Evolutionary conservation across 176 grass and related monocot genomes (phyloP), one percentile per base, ranked within the genome.

Genomic region (Cenchrus purpureus): DNA sequence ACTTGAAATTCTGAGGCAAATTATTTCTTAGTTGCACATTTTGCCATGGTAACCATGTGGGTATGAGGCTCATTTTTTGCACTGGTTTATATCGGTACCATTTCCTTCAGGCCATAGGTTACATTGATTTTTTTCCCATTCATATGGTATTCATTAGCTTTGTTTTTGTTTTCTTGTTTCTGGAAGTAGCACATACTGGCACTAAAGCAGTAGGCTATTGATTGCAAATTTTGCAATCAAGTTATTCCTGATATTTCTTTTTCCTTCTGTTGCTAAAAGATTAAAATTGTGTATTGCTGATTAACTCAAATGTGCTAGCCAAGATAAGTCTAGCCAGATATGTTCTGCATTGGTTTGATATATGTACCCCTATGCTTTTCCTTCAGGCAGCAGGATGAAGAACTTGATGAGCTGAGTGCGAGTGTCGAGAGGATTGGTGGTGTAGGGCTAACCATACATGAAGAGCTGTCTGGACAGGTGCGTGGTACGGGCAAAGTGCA

Each of bases 401-500:
- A 98, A 74, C 91, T 98, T 63, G 93, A 98, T 72, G 96, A 98
- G 78, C 91, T 98, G 42, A 95, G 97, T 83, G 88, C 76, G 65
- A 98, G 91, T 65, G 87, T 98, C 56, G 76, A 87, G 76, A 95
- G 91, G 78, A 98, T 98, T 79, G 96, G 96, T 57, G 84, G 90
- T 65, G 91, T 98, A 83, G 96, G 96, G 71, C 96, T 98, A 82
- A 98, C 96, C n/a, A 98, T 98, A 83, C 93, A 98, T 4, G 96
- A 98, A 60, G 96, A 98, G 82, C 86, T 95, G 16, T 77, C 80
- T 74, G 88, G 93, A 62, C 93, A 98, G 96, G 93, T 98, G 89
- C 40, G 53, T 52, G 7, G 13, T 69, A 15, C 46, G 56, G 1
- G 4, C 48, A 75, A 4, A 5, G 4, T 53, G 48, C 72, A 82